phyloP scores from a whole-genome alignment of 108 stramenopile genomes.

The Cyclostephanos invisitatus region DNA sequence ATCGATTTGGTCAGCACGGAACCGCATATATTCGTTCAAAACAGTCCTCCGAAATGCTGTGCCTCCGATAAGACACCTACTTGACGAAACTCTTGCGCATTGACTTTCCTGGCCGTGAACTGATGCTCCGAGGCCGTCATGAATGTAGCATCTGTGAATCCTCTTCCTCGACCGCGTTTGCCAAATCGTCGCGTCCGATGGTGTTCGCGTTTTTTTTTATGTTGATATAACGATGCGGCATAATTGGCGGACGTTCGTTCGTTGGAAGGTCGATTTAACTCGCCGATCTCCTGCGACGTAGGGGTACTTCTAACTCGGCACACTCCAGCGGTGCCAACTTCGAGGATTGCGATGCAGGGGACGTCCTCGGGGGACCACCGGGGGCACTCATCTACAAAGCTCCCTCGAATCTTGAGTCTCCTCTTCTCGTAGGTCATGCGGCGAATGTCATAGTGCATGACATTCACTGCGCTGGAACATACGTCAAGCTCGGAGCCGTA shows the following conservation, averaged over 20 bases:
- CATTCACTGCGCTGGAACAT: constrained; percentile 61
- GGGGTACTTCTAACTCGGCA: constrained; percentile 3
- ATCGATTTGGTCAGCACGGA: too few species aligned
- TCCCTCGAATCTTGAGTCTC: constrained; percentile 41
- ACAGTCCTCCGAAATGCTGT: constrained; percentile 42
- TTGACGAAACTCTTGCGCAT: constrained; percentile 21
- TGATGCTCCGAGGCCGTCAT: constrained; percentile 40
- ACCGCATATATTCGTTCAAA: neutral
- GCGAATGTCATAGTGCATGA: constrained; percentile 62
- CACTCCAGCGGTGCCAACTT: constrained; percentile 22
- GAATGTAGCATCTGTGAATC: constrained; percentile 11
- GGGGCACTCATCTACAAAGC: constrained; percentile 20
- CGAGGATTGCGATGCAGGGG: constrained; percentile 6
- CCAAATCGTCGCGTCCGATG: neutral
- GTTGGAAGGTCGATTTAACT: neutral
- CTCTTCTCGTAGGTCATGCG: constrained; percentile 51
- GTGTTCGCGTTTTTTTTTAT: constrained; percentile 3
- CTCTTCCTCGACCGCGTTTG: neutral
- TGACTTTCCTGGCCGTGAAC: constrained; percentile 2
- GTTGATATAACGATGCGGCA: constrained; percentile 7
- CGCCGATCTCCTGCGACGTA: neutral
- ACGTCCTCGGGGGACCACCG: neutral
- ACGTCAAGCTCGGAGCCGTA: constrained; percentile 72
- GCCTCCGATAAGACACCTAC: constrained; percentile 35
- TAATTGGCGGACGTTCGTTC: constrained; percentile 10